These are phyloP conservation scores for Cephaloascus albidus DNA, from an alignment of 805 yeast species.

Conservation along the genomic window DNA sequence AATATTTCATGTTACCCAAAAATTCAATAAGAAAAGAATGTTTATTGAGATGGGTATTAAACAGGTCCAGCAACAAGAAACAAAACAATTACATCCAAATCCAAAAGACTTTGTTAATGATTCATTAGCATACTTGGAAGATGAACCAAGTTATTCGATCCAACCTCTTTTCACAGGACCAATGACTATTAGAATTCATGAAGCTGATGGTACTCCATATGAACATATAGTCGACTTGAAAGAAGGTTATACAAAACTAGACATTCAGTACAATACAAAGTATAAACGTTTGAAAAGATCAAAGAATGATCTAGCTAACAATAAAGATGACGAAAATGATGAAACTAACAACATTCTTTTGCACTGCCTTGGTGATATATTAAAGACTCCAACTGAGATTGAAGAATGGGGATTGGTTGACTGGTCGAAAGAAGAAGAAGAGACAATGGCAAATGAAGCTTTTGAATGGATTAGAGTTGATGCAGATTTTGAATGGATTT, in stretches of 20 bases:
- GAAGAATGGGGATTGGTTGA: constrained; percentile 67
- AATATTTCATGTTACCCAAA: constrained; percentile 76
- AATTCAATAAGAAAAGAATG: constrained; percentile 89
- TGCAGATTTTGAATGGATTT: constrained; percentile 96
- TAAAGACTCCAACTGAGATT: constrained; percentile 51
- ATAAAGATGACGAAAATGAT: constrained; percentile 11
- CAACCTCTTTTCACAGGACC: constrained; percentile 79
- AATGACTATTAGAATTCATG: constrained; percentile 94
- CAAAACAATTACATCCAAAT: constrained; percentile 25
- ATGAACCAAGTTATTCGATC: constrained; percentile 25
- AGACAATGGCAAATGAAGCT: constrained; percentile 65
- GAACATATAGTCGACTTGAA: constrained; percentile 93
- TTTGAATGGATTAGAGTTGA: constrained; percentile 98
- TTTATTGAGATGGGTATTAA: constrained; percentile 90
- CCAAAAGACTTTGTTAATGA: constrained; percentile 34
- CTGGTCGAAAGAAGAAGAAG: constrained; percentile 63
- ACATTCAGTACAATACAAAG: constrained; percentile 91
- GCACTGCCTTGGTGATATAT: constrained; percentile 70
- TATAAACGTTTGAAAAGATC: constrained; percentile 71
- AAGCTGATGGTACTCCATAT: constrained; percentile 97
- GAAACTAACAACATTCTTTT: constrained; percentile 31
- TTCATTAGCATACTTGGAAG: constrained; percentile 31
- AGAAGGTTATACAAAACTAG: constrained; percentile 77
- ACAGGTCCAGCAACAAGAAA: constrained; percentile 71
- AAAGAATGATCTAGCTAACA: constrained; percentile 19